These are phyloP conservation scores for Cyanodermella asteris DNA, from an alignment of 2,329 filamentous ascomycete species.

Conservation along the genomic window DNA sequence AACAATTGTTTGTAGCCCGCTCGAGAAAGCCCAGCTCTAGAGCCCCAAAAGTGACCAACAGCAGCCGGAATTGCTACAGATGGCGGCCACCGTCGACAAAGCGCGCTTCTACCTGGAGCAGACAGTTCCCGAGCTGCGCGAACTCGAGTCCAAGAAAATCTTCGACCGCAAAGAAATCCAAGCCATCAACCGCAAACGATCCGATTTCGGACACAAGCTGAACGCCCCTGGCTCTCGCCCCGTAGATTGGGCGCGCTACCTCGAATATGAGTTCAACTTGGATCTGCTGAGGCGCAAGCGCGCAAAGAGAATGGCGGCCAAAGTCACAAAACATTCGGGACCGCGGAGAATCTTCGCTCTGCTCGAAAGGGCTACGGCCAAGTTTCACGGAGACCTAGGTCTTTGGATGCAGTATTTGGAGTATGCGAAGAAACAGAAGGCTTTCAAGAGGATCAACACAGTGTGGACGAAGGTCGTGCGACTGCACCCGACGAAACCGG, in stretches of 20 bases:
- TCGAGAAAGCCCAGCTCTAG: too few relatives aligned
- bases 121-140: slow-evolving; percentile 73
- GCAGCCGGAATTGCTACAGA: too few relatives aligned
- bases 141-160: slow-evolving; percentile 78
- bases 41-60: too few relatives aligned
- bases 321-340: slow-evolving; percentile 45
- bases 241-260: slow-evolving; percentile 66
- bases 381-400: slow-evolving; percentile 58
- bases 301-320: slow-evolving; percentile 58
- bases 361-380: slow-evolving; percentile 64
- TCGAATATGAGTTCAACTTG: slow-evolving; percentile 43
- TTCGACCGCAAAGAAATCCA: slow-evolving; percentile 81
- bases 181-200: slow-evolving; percentile 71
- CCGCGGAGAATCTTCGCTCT: slow-evolving; percentile 74
- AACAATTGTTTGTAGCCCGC: too few relatives aligned
- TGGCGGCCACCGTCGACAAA: slow-evolving; percentile 78
- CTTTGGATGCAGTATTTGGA: slow-evolving; percentile 84
- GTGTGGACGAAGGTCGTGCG: slow-evolving; percentile 49
- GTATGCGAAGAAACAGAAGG: slow-evolving; percentile 48
- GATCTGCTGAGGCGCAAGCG: slow-evolving; percentile 65
- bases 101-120: slow-evolving; percentile 89
- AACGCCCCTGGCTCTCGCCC: slow-evolving; percentile 60
- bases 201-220: slow-evolving; percentile 79
- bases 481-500: slow-evolving; percentile 63
- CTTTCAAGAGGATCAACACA: slow-evolving; percentile 36